Base-by-base conservation (phyloP, 257 asterid genomes). In the Ilex asprella region DNA sequence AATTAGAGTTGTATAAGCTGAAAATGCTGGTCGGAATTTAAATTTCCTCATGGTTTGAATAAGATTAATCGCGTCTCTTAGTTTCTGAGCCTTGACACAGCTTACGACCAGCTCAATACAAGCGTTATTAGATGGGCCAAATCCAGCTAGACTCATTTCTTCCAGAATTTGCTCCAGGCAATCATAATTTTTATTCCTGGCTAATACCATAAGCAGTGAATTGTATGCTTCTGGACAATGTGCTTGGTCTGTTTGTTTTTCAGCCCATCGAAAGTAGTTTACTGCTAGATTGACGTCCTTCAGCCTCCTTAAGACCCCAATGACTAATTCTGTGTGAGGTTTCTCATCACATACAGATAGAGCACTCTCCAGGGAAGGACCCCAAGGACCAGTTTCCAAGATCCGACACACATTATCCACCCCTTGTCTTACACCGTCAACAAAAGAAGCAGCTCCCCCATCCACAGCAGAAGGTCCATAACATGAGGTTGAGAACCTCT, bases 111-210 rank as follows among this genome's bases (percentile, higher is more conserved):
- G 73, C 75, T 86, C 89, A 59, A 85, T 69, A 58, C 86, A 77
- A 6, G 86, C 73, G 30, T 77, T 87, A 53, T 67, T 76, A 35
- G 89, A 81, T 6, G 87, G 97, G 2, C 86, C 77, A 52, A 79
- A 82, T 61, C 96, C 97, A 49, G 97, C 89, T 10, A 92, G 81
- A 69, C 92, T 86, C 93, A 85, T 92, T 74, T 92, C 96, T 73
- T 84, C 96, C 68, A 89, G 74, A 70, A 89, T 67, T n/a, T 79
- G 80, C 59, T 79, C 89, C 12, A 89, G 60, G 35, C 64, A 44
- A 27, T 79, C 86, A 35, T 81, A 81, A 57, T 71, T 80, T 71
- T 66, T 85, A 69, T 79, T 79, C 81, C 86, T 84, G 0, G 84
- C 84, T 76, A 86, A 73, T 63, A 83, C 74, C 84, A 82, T 63